A percentile compares a stretch with the other conserved stretches of the same genome.
Conservation (phyloP, 805 yeast species). For the Hemisphaericaspora nanyangensis region DNA sequence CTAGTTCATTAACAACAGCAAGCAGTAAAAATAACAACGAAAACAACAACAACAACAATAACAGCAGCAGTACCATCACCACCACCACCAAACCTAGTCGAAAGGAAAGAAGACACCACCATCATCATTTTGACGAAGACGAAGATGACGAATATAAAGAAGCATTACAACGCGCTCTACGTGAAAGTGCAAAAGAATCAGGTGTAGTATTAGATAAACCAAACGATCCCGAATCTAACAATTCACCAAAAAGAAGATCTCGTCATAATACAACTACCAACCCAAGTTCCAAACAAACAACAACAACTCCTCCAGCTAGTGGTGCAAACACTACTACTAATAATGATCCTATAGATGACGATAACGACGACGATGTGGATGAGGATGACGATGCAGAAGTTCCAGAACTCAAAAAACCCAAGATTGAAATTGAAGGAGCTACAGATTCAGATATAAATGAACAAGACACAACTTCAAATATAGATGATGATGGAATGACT, state of each 20-base stretch:
- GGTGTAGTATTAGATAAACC: slow-evolving; percentile 6
- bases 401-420: slow-evolving; percentile 6
- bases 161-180: slow-evolving; percentile 46
- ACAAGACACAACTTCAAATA: slow-evolving; percentile 10
- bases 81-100: slow-evolving; percentile 17
- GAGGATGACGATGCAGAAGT: slow-evolving; percentile 12
- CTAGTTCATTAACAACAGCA: background rate
- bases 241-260: background rate
- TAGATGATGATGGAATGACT: slow-evolving; percentile 9
- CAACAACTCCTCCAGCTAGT: background rate
- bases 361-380: slow-evolving; percentile 1
- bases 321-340: slow-evolving; percentile 1
- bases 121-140: slow-evolving; percentile 26
- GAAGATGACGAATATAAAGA: slow-evolving; percentile 39
- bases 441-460: slow-evolving; percentile 11
- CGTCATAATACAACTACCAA: no score
- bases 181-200: slow-evolving; percentile 52
- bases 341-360: slow-evolving; percentile 5
- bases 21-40: slow-evolving; percentile 15
- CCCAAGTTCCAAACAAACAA: background rate
- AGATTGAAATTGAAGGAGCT: slow-evolving; percentile 7
- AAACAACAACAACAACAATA: background rate
- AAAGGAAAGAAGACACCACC: slow-evolving; percentile 32
- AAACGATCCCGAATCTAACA: background rate
- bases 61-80: slow-evolving; percentile 9